Base-by-base conservation (phyloP, 2,329 filamentous ascomycete species). In the Aspergillus melleus region DNA sequence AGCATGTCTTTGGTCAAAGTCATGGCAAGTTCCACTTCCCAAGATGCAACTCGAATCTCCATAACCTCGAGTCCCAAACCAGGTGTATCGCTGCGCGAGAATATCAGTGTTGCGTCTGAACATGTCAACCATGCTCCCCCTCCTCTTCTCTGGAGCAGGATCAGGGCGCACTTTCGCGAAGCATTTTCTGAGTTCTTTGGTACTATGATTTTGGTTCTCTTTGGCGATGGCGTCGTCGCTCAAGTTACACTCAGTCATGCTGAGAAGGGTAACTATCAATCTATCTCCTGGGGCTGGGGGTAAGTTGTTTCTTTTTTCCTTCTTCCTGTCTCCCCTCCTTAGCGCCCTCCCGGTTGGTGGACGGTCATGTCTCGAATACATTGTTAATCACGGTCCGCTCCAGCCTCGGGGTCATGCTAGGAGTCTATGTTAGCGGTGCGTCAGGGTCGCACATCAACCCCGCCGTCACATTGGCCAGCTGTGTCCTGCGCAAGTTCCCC, bases 151-250 rank as follows among this genome's bases (percentile, higher is more conserved):
- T 90, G 87, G 88, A 81, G 77, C 52, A 78, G 77, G 44, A 73
- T 86, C 29, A 80, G 87, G 49, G 74, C 78, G 20, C 66, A 74
- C 29, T 76, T 84, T 42, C 80, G 83, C 60, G 86, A 89, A 62
- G 83, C 82, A 1, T 85, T 90, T 64, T 85, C 86, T 1, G 87
- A 90, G 65, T 90, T 90, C 74, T 83, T 88, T 53, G 88, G 87
- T 8, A 88, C 85, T 12, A 87, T 91, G 77, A 82, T 88, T 57
- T 74, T 91, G 62, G 79, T 91, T 60, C 75, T 90, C 46, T 91
- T 91, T 66, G 88, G 88, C 4, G 84, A 90, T 61, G 88, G 87
- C n/a, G 85, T 86, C 57, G 86, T 90, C 20, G 88, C 88, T 3
- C 89, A 91, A 72, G 88, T 90, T 0, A 76, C 86, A 0, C 80